phyloP scores from a whole-genome alignment of 495 filamentous ascomycete genomes.

The Aspergillus hancockii region DNA sequence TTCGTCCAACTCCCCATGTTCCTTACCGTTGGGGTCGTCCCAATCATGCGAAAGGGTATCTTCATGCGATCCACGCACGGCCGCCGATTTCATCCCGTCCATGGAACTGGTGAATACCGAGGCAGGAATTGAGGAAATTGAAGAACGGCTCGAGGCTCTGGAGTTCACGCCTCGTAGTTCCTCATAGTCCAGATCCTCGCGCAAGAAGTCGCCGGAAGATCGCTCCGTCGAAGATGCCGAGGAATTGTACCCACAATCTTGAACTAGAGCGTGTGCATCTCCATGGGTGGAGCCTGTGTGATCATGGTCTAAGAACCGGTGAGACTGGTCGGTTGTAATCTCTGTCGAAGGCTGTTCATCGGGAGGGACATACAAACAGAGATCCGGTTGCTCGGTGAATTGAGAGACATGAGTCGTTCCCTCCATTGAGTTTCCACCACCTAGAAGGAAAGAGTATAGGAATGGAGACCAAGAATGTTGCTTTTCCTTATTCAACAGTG shows the following conservation, averaged over 20 bases:
- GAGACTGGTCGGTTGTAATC: neutral
- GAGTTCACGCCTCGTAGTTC: slow-evolving; percentile 30
- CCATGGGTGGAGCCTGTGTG: slow-evolving; percentile 21
- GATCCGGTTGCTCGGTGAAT: neutral
- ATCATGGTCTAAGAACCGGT: slow-evolving; percentile 9
- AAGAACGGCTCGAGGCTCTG: slow-evolving; percentile 45
- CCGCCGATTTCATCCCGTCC: slow-evolving; percentile 23
- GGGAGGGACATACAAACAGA: neutral
- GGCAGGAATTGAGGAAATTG: slow-evolving; percentile 42
- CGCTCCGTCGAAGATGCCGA: slow-evolving; percentile 39
- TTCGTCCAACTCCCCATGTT: slow-evolving; percentile 21
- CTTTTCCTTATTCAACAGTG: neutral
- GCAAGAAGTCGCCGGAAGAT: slow-evolving; percentile 34
- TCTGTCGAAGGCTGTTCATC: slow-evolving; percentile 5
- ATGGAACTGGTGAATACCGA: slow-evolving; percentile 38
- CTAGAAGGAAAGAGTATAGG: neutral
- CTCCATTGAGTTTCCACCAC: neutral
- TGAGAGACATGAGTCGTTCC: neutral
- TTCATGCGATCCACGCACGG: slow-evolving; percentile 19
- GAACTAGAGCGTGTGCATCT: slow-evolving; percentile 25
- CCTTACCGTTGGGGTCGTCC: slow-evolving; percentile 26
- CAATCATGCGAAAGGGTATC: slow-evolving; percentile 25
- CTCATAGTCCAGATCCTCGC: slow-evolving; percentile 34
- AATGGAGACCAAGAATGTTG: slow-evolving; percentile 8
- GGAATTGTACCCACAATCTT: slow-evolving; percentile 38